Percentiles rank a stretch among this genome's conserved stretches.
These are phyloP conservation scores for Linnemannia zychae DNA, from an alignment of 192 early-diverging fungal genomes.

Conservation along the genomic window DNA sequence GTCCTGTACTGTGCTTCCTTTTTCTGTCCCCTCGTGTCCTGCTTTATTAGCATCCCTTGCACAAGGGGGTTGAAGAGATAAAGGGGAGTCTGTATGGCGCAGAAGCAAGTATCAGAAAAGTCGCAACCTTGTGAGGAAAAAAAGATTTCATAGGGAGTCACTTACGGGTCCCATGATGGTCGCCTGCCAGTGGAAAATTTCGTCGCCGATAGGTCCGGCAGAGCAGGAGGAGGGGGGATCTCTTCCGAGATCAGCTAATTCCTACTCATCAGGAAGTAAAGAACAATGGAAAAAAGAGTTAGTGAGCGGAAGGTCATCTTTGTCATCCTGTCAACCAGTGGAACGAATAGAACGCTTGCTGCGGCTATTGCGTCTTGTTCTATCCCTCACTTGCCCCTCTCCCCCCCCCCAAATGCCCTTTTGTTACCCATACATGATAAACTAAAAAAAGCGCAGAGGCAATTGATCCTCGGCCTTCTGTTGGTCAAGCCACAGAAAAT, in stretches of 20 bases:
- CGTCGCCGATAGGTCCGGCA: constrained; percentile 95
- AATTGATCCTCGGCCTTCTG: constrained; percentile 44
- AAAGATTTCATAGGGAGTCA: constrained; percentile 22
- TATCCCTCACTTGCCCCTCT: too few relatives aligned
- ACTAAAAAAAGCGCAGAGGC: not conserved
- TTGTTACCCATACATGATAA: not conserved
- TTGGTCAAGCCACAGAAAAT: constrained; percentile 42
- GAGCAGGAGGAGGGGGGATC: constrained; percentile 98
- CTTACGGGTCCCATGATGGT: constrained; percentile 98
- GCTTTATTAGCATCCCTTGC: not conserved
- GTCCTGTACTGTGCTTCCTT: not conserved
- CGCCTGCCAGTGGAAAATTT: constrained; percentile 96
- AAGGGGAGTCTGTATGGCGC: constrained; percentile 3
- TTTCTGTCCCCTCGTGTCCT: not conserved
- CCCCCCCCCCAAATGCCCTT: not conserved
- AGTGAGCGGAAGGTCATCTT: not conserved
- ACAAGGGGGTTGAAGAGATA: constrained; percentile 14
- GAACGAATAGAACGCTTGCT: not conserved
- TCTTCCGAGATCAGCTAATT: constrained; percentile 94
- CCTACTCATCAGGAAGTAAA: constrained; percentile 62
- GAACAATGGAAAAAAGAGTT: constrained; percentile 8
- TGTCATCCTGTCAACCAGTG: not conserved
- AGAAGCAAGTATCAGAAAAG: not conserved
- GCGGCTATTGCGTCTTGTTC: not conserved
- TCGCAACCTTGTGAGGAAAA: constrained; percentile 5